These are phyloP conservation scores for Mallotus japonicus DNA, from an alignment of 441 rosid genomes.

Conservation along the genomic window DNA sequence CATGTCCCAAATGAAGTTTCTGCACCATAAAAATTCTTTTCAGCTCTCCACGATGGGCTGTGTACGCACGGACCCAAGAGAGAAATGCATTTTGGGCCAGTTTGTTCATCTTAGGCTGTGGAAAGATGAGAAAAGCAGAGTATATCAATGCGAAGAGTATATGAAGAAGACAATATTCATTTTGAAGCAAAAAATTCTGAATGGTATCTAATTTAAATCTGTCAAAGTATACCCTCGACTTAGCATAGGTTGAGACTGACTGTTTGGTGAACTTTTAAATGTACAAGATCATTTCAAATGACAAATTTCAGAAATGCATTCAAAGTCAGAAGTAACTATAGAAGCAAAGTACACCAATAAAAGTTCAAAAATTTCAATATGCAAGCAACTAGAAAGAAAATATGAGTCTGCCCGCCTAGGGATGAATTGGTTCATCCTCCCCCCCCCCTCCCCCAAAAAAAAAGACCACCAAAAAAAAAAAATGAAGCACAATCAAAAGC, in stretches of 20 bases:
- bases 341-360: neutral
- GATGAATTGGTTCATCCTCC: too few relatives aligned
- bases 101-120: constrained; percentile 60
- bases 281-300: neutral
- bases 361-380: neutral
- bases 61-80: constrained; percentile 94
- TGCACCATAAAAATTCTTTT: constrained; percentile 82
- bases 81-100: constrained; percentile 80
- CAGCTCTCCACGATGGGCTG: constrained; percentile 88
- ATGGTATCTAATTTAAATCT: neutral
- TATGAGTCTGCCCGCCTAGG: too few relatives aligned
- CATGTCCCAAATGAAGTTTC: constrained; percentile 94
- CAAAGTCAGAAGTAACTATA: neutral
- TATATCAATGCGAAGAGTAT: constrained; percentile 17
- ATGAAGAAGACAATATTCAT: neutral
- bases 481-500: neutral
- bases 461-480: too few relatives aligned
- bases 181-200: neutral
- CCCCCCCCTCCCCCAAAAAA: too few relatives aligned
- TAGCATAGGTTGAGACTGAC: neutral
- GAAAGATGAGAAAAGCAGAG: constrained; percentile 17
- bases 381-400: neutral
- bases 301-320: neutral
- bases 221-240: neutral
- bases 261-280: neutral